phyloP scores from a whole-genome alignment of 495 filamentous ascomycete genomes.

The Penicillium manginii region DNA sequence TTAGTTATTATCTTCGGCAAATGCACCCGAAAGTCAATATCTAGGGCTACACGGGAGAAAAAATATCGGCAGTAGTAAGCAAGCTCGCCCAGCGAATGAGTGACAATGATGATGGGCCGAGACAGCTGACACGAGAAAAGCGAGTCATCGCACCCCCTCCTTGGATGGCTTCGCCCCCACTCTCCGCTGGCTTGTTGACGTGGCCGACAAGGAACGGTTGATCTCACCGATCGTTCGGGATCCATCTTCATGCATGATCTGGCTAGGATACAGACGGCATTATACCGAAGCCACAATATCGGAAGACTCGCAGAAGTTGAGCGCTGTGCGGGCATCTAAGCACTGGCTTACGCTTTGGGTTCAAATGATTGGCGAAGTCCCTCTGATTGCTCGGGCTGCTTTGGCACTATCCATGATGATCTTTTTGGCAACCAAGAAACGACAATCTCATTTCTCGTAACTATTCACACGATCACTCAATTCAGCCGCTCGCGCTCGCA shows the following conservation, averaged over 20 bases:
- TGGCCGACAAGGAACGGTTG: slow-evolving; percentile 7
- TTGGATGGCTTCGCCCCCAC: not conserved
- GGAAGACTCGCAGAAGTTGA: not conserved
- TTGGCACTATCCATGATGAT: not conserved
- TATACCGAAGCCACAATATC: slow-evolving; percentile 4
- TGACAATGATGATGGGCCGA: not conserved
- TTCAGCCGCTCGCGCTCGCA: not conserved
- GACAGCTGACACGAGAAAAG: slow-evolving; percentile 2
- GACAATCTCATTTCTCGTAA: not conserved
- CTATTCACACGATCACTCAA: slow-evolving; percentile 2
- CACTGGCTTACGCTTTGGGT: not conserved
- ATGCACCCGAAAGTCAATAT: not conserved
- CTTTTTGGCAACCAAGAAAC: not conserved
- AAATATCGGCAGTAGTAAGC: not conserved
- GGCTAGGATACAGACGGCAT: slow-evolving; percentile 7
- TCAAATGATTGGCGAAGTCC: not conserved
- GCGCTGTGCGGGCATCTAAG: not conserved
- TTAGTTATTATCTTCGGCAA: not conserved
- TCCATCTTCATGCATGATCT: slow-evolving; percentile 8
- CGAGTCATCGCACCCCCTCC: not conserved
- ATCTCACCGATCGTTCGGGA: slow-evolving; percentile 15
- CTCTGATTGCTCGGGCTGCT: not conserved
- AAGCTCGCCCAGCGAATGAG: not conserved
- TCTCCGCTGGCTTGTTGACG: not conserved
- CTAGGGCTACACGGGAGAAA: not conserved